Base-by-base conservation (phyloP, 257 asterid genomes). In the Knoxia roxburghii region DNA sequence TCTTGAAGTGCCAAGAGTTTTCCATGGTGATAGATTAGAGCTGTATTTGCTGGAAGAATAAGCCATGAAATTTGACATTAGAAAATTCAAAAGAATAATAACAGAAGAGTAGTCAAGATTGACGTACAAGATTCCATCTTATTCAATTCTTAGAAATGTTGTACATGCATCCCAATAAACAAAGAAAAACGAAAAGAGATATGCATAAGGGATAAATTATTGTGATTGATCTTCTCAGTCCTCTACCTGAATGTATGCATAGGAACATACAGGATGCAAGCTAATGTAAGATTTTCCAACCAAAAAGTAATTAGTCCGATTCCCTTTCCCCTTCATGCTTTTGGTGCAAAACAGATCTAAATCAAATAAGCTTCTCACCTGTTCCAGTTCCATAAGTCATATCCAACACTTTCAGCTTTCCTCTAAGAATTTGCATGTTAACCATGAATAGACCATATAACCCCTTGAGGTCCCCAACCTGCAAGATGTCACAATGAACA, bases 401-500 rank as follows among this genome's bases (percentile, higher is more conserved):
- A 76, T 94, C 99, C 70, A 90, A 74, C 55, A 88, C 93, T 83
- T 90, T 85, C 61, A 90, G 80, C 81, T 88, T 90, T 70, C 78
- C 75, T 76, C 97, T 84, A 33, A 94, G 90, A 78, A 76, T 48
- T 70, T 83, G 88, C 82, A 94, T 73, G 74, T 72, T 69, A 40
- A 85, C 95, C 85, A 72, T 81, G 80, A 85, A 65, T 63, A 94
- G 84, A 72, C 99, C 99, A 69, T 80, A 85, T 50, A 94, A 59
- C 53, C 97, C 99, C 76, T 94, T 94, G 68, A 90, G 73, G 74
- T 94, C 99, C 64, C 99, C 99, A 80, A 94, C 68, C 96, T 94
- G 91, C 85, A 82, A 62, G 72, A 73, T 40, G 52, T 54, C 14
- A 54, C 4, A 61, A 73, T 50, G 40, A 43, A 64, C 54, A 32